A percentile compares a stretch with the other conserved stretches of the same genome.
Evolutionary conservation across 805 yeast species (phyloP).

Genomic region (Sugiyamaella smithiae): DNA sequence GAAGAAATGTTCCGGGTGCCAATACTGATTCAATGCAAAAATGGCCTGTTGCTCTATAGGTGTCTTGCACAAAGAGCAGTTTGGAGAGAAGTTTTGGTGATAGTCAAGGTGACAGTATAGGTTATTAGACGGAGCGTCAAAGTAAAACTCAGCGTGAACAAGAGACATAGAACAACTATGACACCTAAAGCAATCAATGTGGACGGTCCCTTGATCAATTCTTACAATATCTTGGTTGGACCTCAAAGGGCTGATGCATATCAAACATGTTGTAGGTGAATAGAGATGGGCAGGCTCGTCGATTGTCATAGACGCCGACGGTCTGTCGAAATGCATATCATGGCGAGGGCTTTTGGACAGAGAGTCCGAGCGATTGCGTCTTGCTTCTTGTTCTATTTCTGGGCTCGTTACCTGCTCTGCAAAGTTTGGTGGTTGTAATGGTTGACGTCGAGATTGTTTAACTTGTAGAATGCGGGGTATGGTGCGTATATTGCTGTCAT

Average conservation of each 20-base stretch:
- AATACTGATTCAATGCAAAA: conserved; percentile 29
- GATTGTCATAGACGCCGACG: not conserved
- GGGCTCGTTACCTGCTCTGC: too few species aligned
- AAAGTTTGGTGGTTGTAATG: too few species aligned
- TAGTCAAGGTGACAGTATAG: conserved; percentile 36
- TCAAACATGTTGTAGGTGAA: conserved; percentile 18
- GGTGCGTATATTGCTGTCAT: too few species aligned
- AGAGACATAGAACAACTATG: conserved; percentile 21
- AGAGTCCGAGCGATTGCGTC: too few species aligned
- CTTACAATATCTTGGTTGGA: conserved; percentile 24
- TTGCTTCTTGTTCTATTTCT: too few species aligned
- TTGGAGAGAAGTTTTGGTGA: conserved; percentile 32
- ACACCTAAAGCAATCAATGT: conserved; percentile 26
- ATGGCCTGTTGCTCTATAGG: conserved; percentile 32
- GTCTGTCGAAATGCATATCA: not conserved
- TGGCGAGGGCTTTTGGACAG: too few species aligned
- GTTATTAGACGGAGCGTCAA: conserved; percentile 10
- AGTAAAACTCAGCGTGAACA: conserved; percentile 27
- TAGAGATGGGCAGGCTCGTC: not conserved
- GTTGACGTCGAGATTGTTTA: too few species aligned
- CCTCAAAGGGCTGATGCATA: conserved; percentile 34
- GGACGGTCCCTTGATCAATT: conserved; percentile 25
- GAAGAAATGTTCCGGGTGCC: conserved; percentile 34
- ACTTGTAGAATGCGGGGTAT: too few species aligned
- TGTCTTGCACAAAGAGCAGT: conserved; percentile 31